A percentile compares a stretch with the other conserved stretches of the same genome.
Conservation (phyloP, 192 early-diverging fungal species). For the Coemansia sp. region DNA sequence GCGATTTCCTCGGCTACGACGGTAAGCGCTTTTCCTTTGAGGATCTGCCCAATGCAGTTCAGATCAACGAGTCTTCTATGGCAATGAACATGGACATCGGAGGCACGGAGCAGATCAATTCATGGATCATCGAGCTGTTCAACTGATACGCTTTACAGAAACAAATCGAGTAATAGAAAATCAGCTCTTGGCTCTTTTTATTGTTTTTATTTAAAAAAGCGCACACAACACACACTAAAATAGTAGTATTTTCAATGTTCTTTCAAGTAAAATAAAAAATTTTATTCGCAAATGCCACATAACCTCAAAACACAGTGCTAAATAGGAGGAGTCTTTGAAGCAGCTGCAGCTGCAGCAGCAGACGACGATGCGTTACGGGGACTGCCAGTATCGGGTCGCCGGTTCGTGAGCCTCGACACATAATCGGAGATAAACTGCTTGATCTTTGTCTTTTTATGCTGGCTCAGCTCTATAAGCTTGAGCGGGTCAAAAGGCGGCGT, state of each 20-base stretch:
- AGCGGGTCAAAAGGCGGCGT: slow-evolving; percentile 35
- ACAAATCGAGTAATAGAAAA: too few relatives aligned
- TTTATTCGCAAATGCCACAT: background rate
- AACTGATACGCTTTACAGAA: slow-evolving; percentile 3
- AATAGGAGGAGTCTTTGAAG: slow-evolving; percentile 5
- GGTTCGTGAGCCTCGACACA: slow-evolving; percentile 24
- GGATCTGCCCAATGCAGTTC: slow-evolving; percentile 69
- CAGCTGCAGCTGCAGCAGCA: slow-evolving; percentile 1
- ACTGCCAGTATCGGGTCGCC: slow-evolving; percentile 9
- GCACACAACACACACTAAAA: too few relatives aligned
- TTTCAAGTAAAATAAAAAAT: background rate
- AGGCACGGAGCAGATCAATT: slow-evolving; percentile 59
- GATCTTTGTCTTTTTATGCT: slow-evolving; percentile 53
- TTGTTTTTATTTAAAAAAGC: too few relatives aligned
- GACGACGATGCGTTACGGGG: background rate
- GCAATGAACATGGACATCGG: slow-evolving; percentile 53
- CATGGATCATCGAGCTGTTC: slow-evolving; percentile 60
- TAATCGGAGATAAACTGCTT: slow-evolving; percentile 52
- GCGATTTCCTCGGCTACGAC: slow-evolving; percentile 79
- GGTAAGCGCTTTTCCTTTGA: slow-evolving; percentile 79
- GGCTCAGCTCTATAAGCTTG: slow-evolving; percentile 45
- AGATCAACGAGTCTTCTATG: slow-evolving; percentile 66
- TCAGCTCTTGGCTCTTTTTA: too few relatives aligned
- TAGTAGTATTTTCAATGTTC: background rate
- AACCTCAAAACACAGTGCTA: background rate